Base-by-base conservation (phyloP, 2,329 filamentous ascomycete species). In the Aspergillus viridinutans region DNA sequence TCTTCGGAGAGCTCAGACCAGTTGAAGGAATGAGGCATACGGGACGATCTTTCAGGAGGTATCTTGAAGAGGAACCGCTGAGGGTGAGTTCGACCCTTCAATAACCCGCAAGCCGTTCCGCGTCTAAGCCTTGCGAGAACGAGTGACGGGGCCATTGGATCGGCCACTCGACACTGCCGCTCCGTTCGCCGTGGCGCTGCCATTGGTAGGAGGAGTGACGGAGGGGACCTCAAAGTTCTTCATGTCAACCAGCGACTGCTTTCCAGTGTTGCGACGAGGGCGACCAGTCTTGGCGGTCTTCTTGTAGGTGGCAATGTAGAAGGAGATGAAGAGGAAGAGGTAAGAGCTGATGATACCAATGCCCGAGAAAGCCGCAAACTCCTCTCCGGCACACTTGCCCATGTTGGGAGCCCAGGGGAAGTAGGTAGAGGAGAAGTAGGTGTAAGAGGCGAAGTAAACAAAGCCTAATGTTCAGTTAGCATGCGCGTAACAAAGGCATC, bases 361-460 rank as follows among this genome's bases (percentile, higher is more conserved):
- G 21, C 43, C 43, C 21, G 43, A 84, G 71, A 97, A 90, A 48
- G 93, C 93, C 50, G 93, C 93, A 70, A 97, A 97, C 78, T 97
- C 94, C 81, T 97, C 93, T 70, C 93, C 93, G 43, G 93, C 91
- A 75, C 93, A 99, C 67, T 87, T 81, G 75, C 93, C 93, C 61
- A 82, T 78, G 74, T 90, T 96, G 64, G 93, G 93, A 74, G 95
- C 81, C 82, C 85, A 88, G 49, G 82, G 84, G 81, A 89, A 96
- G 85, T 97, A 97, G 67, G 88, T 89, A 68, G 88, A 92, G 66
- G 89, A 87, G 83, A 97, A 97, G 84, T 97, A 97, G 67, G 92
- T 97, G 84, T 93, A 97, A n/a, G 93, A 95, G 53, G 92, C 93
- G 72, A 96, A 97, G 86, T 97, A 97, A 76, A 97, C 90, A 76